These are phyloP conservation scores for Uronychia binucleata DNA, from an alignment of 73 alveolate species.

Conservation along the genomic window DNA sequence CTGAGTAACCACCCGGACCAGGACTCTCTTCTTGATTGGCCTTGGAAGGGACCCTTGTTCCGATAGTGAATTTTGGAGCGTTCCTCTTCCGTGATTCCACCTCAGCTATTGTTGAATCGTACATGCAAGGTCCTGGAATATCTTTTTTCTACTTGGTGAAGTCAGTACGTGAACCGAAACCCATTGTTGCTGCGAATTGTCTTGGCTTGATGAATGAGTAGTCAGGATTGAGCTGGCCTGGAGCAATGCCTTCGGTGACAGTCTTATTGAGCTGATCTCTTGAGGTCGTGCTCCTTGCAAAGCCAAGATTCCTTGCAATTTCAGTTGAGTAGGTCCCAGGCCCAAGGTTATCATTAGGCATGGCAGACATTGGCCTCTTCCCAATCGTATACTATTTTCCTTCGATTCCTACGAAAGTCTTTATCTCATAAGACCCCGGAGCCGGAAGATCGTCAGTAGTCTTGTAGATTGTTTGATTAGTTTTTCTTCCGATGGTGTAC, in stretches of 20 bases:
- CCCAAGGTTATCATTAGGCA: neutral
- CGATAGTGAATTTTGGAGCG: neutral
- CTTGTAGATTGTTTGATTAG: too few relatives aligned
- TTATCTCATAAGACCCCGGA: neutral
- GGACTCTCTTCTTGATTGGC: neutral
- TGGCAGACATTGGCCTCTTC: neutral
- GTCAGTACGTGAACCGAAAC: neutral
- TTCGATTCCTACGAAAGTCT: neutral
- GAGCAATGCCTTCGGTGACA: neutral
- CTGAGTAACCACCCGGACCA: slow-evolving; percentile 23
- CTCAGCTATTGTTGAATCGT: neutral
- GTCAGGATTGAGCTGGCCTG: neutral
- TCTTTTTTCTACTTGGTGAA: neutral
- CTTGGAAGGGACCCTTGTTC: neutral
- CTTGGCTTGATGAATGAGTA: neutral
- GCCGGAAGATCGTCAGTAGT: neutral
- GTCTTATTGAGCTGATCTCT: neutral
- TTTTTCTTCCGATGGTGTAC: neutral
- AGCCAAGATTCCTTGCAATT: neutral
- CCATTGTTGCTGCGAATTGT: neutral
- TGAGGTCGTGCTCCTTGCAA: neutral
- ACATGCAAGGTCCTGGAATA: neutral
- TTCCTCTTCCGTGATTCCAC: neutral
- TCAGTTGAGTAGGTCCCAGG: neutral
- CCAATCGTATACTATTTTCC: neutral